Percentiles rank a stretch among this genome's conserved stretches.
These are phyloP conservation scores for Acanthamoeba comandoni DNA, from an alignment of 208 protist genomes.

Conservation along the genomic window DNA sequence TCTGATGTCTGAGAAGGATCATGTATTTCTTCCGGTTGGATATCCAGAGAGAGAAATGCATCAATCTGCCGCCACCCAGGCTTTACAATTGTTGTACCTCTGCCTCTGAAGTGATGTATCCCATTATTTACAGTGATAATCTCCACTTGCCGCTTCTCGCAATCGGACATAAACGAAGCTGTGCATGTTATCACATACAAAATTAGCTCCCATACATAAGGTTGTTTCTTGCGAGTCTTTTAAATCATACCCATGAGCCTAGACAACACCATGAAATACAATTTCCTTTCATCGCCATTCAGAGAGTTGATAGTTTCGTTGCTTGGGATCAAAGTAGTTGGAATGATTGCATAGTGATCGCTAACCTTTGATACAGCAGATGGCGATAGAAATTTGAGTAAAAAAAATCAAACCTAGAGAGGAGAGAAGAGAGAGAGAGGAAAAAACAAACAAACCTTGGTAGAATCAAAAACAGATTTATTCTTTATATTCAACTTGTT, in stretches of 20 bases:
- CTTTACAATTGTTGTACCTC: constrained; percentile 12
- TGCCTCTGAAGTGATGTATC: constrained; percentile 21
- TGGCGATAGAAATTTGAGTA: not conserved
- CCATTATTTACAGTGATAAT: constrained; percentile 30
- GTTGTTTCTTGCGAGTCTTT: too few relatives aligned
- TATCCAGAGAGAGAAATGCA: not conserved
- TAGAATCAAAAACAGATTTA: too few relatives aligned
- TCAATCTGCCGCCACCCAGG: constrained; percentile 55
- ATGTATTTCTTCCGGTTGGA: too few relatives aligned
- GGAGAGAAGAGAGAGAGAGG: too few relatives aligned
- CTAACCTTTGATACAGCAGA: constrained; percentile 62
- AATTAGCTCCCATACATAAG: not conserved
- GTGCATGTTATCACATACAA: not conserved
- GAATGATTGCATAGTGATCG: constrained; percentile 73
- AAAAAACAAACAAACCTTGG: too few relatives aligned
- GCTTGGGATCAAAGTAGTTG: constrained; percentile 23
- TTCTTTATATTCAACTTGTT: too few relatives aligned
- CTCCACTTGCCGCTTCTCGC: constrained; percentile 67
- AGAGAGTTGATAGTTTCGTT: constrained; percentile 30
- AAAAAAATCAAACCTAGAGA: not conserved
- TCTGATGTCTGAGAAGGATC: too few relatives aligned
- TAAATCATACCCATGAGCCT: constrained; percentile 30
- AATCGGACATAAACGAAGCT: constrained; percentile 71
- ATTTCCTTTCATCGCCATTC: constrained; percentile 20
- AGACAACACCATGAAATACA: constrained; percentile 52